A percentile compares a stretch with the other conserved stretches of the same genome.
Conservation (phyloP, 371 early-diverging fungal genomes). For the Lichtheimia corymbifera region DNA sequence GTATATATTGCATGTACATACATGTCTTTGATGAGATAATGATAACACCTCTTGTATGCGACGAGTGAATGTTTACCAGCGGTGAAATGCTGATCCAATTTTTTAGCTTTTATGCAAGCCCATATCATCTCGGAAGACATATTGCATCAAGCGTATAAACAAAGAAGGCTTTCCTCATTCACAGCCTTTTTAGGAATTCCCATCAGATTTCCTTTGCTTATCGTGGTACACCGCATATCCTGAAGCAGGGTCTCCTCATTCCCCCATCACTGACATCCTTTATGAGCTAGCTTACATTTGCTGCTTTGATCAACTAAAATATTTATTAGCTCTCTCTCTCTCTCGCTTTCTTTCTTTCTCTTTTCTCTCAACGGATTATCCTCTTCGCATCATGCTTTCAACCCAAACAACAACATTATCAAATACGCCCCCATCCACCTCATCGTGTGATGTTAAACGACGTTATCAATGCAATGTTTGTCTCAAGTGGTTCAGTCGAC, state of each 20-base stretch:
- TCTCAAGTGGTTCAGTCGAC: conserved; percentile 72
- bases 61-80: too few species aligned
- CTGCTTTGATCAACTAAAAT: background rate
- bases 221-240: too few species aligned
- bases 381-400: background rate
- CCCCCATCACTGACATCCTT: background rate
- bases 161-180: too few species aligned
- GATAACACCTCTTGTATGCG: too few species aligned
- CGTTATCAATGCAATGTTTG: conserved; percentile 42
- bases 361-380: background rate
- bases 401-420: background rate
- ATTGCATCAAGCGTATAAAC: too few species aligned
- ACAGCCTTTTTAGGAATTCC: too few species aligned
- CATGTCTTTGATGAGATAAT: too few species aligned
- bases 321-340: background rate
- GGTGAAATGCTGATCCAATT: too few species aligned
- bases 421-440: background rate
- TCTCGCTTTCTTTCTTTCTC: background rate
- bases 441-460: background rate
- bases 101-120: too few species aligned
- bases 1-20: too few species aligned
- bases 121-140: too few species aligned
- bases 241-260: background rate
- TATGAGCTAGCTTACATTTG: background rate
- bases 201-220: too few species aligned